These are phyloP conservation scores for Coix lacrymajobi DNA, from an alignment of 176 grass and related monocot genomes.

Conservation along the genomic window DNA sequence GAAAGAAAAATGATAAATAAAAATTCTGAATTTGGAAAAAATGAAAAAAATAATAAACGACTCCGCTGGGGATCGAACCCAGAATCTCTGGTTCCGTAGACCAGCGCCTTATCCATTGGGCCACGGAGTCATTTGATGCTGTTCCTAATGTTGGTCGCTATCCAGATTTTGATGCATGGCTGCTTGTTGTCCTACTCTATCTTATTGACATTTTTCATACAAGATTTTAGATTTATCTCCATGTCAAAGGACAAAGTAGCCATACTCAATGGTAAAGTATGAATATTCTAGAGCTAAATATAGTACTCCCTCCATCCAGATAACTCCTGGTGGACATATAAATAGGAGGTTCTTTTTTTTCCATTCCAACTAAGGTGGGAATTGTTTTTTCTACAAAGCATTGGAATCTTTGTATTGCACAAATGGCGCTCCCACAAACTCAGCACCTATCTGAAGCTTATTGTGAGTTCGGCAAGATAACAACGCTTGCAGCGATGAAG, in stretches of 20 bases:
- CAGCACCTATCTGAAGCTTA: neutral
- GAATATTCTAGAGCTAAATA: no score
- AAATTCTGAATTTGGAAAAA: neutral
- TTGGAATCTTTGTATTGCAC: neutral
- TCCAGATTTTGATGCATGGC: no score
- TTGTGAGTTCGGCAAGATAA: neutral
- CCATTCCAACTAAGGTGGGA: no score
- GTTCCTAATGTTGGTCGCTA: no score
- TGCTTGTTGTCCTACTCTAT: no score
- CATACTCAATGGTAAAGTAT: no score
- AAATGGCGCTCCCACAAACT: neutral
- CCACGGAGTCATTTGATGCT: constrained; percentile 64
- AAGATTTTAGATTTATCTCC: no score
- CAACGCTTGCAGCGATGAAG: neutral
- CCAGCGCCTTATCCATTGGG: constrained; percentile 99
- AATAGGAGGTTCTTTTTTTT: no score
- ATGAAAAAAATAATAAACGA: neutral
- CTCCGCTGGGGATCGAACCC: constrained; percentile 96
- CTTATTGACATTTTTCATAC: no score
- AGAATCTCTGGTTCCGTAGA: constrained; percentile 99
- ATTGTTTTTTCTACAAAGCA: neutral
- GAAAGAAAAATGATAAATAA: neutral
- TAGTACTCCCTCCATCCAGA: no score
- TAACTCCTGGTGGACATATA: no score
- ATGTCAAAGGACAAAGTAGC: no score